A percentile compares a stretch with the other conserved stretches of the same genome.
phyloP scores from a whole-genome alignment of 176 grass and related monocot genomes.

The Microstegium vimineum region DNA sequence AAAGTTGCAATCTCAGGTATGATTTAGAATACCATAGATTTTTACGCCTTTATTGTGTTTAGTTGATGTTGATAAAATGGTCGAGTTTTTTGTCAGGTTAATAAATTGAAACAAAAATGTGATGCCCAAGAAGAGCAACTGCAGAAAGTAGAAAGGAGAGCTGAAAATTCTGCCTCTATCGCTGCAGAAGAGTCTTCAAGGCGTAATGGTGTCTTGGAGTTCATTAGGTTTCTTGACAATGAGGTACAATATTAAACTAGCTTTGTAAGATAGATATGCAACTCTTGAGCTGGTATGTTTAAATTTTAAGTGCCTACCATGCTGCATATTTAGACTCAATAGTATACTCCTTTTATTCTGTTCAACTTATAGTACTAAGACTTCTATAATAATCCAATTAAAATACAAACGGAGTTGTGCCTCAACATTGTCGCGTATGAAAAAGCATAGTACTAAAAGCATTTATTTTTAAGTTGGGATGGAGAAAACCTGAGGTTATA shows the following conservation, averaged over 20 bases:
- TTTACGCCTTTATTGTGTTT: not conserved
- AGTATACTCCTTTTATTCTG: not conserved
- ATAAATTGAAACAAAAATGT: conserved; percentile 60
- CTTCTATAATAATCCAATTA: conserved; percentile 16
- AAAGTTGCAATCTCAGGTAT: conserved; percentile 72
- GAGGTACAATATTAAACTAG: conserved; percentile 47
- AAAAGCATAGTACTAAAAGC: not conserved
- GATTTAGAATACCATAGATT: not conserved
- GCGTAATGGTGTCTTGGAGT: conserved; percentile 48
- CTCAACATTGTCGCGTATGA: conserved; percentile 34
- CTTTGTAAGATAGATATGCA: not conserved
- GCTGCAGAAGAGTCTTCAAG: conserved; percentile 61
- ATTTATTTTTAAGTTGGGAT: not conserved
- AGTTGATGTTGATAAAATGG: conserved; percentile 10
- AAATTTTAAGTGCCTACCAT: not conserved
- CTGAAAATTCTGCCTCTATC: conserved; percentile 37
- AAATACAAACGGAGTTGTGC: conserved; percentile 20
- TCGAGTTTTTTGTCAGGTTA: conserved; percentile 31
- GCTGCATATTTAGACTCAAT: not conserved
- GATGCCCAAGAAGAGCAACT: conserved; percentile 60
- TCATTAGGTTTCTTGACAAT: conserved; percentile 63
- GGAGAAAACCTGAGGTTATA: not conserved
- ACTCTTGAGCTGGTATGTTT: not conserved
- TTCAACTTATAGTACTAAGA: conserved; percentile 2
- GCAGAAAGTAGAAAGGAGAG: conserved; percentile 47